These are phyloP conservation scores for Lachnellula subtilissima DNA, from an alignment of 2,329 filamentous ascomycete genomes.

Conservation along the genomic window DNA sequence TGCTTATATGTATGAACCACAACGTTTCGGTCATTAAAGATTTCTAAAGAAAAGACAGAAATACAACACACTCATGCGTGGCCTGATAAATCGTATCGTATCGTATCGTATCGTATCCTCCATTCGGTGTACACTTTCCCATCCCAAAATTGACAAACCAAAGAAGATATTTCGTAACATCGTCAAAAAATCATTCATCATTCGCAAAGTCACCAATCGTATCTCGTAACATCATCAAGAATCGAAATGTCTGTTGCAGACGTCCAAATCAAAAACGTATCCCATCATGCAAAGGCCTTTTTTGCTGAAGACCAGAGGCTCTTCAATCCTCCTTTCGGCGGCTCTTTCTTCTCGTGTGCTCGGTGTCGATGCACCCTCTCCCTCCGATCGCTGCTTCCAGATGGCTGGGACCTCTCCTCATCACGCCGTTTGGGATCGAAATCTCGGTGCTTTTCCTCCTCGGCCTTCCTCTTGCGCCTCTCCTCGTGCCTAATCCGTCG, in stretches of 20 bases:
- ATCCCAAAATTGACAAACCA: neutral
- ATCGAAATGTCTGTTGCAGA: neutral
- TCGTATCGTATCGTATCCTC: no score
- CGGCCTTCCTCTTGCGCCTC: conserved; percentile 17
- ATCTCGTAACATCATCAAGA: conserved; percentile 13
- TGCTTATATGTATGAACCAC: no score
- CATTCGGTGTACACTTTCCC: neutral
- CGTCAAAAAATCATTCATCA: neutral
- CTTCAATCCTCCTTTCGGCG: conserved; percentile 14
- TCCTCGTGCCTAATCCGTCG: conserved; percentile 19
- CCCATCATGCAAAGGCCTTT: conserved; percentile 17
- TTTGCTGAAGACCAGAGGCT: conserved; percentile 17
- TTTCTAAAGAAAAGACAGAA: no score
- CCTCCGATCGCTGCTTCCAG: neutral
- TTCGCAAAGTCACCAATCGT: conserved; percentile 1
- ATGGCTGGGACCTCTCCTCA: neutral
- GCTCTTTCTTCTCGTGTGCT: conserved; percentile 14
- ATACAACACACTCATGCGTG: no score
- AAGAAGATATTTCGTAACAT: conserved; percentile 10
- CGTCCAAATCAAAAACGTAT: neutral
- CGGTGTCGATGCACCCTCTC: conserved; percentile 18
- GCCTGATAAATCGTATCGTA: no score
- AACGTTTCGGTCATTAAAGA: no score
- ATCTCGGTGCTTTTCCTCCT: conserved; percentile 15
- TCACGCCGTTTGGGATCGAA: neutral